phyloP scores from a whole-genome alignment of 371 early-diverging fungal species.

The Mucor lusitanicus region DNA sequence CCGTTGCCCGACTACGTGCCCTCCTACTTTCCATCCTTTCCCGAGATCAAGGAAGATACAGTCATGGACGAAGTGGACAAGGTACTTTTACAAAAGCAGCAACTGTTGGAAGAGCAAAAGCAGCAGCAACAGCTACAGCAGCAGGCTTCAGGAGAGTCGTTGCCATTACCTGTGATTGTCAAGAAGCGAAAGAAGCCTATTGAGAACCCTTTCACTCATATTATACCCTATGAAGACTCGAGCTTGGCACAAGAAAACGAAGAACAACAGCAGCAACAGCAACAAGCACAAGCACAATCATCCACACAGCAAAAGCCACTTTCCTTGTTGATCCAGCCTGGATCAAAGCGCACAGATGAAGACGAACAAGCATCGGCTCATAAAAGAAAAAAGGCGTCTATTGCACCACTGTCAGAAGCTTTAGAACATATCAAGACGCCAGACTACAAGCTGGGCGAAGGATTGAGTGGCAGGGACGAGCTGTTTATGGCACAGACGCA shows the following conservation, averaged over 20 bases:
- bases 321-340: not conserved
- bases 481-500: slow-evolving; percentile 37
- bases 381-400: slow-evolving; percentile 4
- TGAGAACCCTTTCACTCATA: slow-evolving; percentile 56
- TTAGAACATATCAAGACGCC: slow-evolving; percentile 21
- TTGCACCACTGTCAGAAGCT: slow-evolving; percentile 19
- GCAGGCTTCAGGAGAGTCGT: not conserved
- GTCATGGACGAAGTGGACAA: slow-evolving; percentile 11
- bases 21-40: slow-evolving; percentile 46
- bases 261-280: slow-evolving; percentile 4
- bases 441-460: slow-evolving; percentile 24
- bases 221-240: slow-evolving; percentile 57
- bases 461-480: slow-evolving; percentile 28
- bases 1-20: slow-evolving; percentile 40
- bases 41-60: slow-evolving; percentile 34
- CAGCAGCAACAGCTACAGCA: slow-evolving; percentile 12
- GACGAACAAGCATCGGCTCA: not conserved
- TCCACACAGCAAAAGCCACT: slow-evolving; percentile 7
- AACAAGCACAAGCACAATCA: no score
- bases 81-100: slow-evolving; percentile 6
- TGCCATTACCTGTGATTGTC: slow-evolving; percentile 37
- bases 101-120: slow-evolving; percentile 11
- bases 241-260: slow-evolving; percentile 24
- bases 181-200: slow-evolving; percentile 42
- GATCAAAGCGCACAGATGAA: not conserved